These are phyloP conservation scores for Coniella lustricola DNA, from an alignment of 2,329 filamentous ascomycete species.

Conservation along the genomic window DNA sequence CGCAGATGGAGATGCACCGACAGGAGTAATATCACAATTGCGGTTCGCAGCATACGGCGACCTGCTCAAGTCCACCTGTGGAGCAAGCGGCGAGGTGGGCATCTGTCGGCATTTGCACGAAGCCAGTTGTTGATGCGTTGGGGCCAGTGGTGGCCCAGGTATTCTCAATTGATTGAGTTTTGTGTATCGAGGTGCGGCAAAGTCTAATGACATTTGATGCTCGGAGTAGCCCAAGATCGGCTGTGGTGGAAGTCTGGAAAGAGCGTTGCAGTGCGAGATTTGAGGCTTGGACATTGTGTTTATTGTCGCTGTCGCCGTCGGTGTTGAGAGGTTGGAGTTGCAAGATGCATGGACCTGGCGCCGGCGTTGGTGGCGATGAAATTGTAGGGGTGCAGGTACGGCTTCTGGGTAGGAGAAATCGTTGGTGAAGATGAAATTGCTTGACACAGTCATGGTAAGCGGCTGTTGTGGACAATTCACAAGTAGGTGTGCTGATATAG, in stretches of 20 bases:
- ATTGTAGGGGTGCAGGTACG: conserved; percentile 1
- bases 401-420: neutral
- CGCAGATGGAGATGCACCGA: too few species aligned
- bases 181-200: too few species aligned
- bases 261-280: neutral
- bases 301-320: too few species aligned
- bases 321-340: too few species aligned
- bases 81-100: neutral
- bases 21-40: neutral
- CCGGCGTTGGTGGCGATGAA: neutral
- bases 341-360: too few species aligned
- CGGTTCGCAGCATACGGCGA: neutral
- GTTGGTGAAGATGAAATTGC: neutral
- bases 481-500: too few species aligned
- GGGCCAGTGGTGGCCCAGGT: too few species aligned
- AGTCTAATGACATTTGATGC: too few species aligned
- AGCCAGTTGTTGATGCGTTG: neutral
- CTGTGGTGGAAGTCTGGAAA: conserved; percentile 2
- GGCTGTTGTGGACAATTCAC: neutral
- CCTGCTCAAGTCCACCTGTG: too few species aligned
- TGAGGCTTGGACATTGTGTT: neutral
- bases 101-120: conserved; percentile 1
- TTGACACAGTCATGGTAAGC: too few species aligned
- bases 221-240: neutral
- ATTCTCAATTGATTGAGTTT: too few species aligned